These are phyloP conservation scores for Ascochyta fabae DNA, from an alignment of 2,329 filamentous ascomycete genomes.

Conservation along the genomic window DNA sequence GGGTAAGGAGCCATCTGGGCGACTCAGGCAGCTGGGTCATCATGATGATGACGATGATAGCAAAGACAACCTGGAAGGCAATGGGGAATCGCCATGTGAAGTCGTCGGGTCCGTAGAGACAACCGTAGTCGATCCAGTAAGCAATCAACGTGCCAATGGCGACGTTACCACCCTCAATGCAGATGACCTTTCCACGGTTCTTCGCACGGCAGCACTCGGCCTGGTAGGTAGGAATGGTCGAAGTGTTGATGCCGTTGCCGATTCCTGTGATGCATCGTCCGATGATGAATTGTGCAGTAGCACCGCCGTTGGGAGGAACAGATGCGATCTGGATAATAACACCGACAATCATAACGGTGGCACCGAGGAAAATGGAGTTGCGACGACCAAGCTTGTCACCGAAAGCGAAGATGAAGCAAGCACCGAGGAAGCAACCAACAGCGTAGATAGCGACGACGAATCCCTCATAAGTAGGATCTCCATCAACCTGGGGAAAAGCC, in stretches of 20 bases:
- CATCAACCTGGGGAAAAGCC: conserved; percentile 48
- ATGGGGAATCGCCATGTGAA: conserved; percentile 59
- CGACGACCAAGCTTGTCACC: conserved; percentile 53
- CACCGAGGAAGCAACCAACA: conserved; percentile 54
- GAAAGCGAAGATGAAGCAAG: conserved; percentile 47
- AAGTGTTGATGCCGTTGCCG: conserved; percentile 62
- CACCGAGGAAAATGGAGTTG: conserved; percentile 52
- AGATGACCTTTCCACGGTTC: conserved; percentile 66
- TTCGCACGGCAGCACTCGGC: conserved; percentile 59
- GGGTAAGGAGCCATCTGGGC: conserved; percentile 43
- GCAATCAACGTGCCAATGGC: conserved; percentile 58
- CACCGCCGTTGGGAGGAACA: conserved; percentile 33
- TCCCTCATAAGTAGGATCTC: conserved; percentile 50
- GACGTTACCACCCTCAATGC: conserved; percentile 61
- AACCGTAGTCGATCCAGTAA: conserved; percentile 60
- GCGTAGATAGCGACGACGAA: conserved; percentile 60
- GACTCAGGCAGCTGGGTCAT: conserved; percentile 48
- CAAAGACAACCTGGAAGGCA: conserved; percentile 59
- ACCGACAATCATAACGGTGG: conserved; percentile 50
- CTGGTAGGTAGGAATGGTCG: conserved; percentile 61
- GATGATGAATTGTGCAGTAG: conserved; percentile 58
- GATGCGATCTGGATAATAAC: conserved; percentile 48
- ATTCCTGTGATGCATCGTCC: conserved; percentile 60
- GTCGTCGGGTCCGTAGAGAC: conserved; percentile 36
- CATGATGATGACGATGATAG: conserved; percentile 38